Conservation (phyloP, 1,284 basidiomycete species). For the Trametes pubescens region DNA sequence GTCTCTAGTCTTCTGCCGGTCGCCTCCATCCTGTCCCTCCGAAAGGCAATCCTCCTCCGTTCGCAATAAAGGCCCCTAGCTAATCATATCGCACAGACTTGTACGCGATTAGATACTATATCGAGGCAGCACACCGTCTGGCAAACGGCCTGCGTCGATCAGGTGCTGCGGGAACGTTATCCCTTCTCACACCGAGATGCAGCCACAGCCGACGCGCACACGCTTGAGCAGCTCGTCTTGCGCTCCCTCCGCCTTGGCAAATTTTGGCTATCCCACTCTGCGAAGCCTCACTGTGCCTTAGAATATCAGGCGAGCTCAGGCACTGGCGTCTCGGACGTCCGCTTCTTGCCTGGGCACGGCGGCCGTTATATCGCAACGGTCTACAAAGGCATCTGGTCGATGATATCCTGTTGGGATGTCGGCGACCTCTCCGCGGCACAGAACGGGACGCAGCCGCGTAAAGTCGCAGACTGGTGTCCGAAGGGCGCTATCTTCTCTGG, state of each 20-base stretch:
- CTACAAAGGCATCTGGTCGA: constrained; percentile 66
- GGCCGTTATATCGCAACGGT: constrained; percentile 57
- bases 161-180: constrained; percentile 53
- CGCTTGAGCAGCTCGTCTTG: constrained; percentile 55
- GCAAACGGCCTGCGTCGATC: constrained; percentile 54
- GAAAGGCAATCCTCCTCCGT: constrained; percentile 49
- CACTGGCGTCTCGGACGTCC: constrained; percentile 58
- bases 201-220: constrained; percentile 41
- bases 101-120: constrained; percentile 51
- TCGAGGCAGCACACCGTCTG: constrained; percentile 60
- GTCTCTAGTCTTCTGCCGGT: constrained; percentile 57
- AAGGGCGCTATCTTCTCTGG: constrained; percentile 59
- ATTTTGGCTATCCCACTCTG: constrained; percentile 53
- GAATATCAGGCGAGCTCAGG: constrained; percentile 44
- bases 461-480: constrained; percentile 58
- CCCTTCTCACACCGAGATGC: constrained; percentile 52
- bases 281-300: constrained; percentile 30
- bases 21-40: constrained; percentile 53
- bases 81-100: constrained; percentile 50
- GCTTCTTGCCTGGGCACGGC: constrained; percentile 54
- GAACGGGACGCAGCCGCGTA: constrained; percentile 27
- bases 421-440: constrained; percentile 11
- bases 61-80: neutral
- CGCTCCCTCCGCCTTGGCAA: constrained; percentile 52
- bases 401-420: constrained; percentile 61